A percentile compares a stretch with the other conserved stretches of the same genome.
Conservation (phyloP, 768 basidiomycete species). For the Infundibulicybe gibba region DNA sequence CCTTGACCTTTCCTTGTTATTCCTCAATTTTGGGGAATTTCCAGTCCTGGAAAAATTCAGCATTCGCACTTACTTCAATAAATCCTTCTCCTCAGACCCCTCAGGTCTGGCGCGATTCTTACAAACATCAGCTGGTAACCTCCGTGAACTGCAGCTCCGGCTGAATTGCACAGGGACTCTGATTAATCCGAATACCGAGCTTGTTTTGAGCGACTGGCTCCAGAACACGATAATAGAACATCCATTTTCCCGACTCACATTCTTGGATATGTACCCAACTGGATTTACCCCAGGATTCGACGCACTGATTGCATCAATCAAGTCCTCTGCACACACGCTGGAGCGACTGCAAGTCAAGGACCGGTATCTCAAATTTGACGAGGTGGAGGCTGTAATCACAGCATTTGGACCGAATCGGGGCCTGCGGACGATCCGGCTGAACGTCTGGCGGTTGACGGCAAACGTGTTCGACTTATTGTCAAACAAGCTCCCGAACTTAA, state of each 20-base stretch:
- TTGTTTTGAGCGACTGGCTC: constrained; percentile 31
- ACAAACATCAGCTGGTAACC: constrained; percentile 19
- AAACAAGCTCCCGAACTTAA: constrained; percentile 22
- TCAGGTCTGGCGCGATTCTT: constrained; percentile 31
- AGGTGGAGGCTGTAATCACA: constrained; percentile 21
- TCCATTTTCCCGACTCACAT: constrained; percentile 23
- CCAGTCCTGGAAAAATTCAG: constrained; percentile 27
- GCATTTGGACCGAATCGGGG: constrained; percentile 18
- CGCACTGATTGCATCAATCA: constrained; percentile 25
- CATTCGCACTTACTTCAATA: constrained; percentile 37
- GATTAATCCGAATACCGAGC: constrained; percentile 23
- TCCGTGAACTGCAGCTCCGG: constrained; percentile 32
- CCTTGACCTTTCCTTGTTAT: constrained; percentile 37
- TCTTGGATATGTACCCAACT: constrained; percentile 40
- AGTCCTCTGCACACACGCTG: constrained; percentile 27
- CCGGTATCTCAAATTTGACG: constrained; percentile 31
- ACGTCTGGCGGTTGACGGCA: constrained; percentile 26
- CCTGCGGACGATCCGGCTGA: constrained; percentile 27
- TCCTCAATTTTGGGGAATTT: constrained; percentile 26
- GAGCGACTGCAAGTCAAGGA: constrained; percentile 33
- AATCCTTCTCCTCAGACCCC: constrained; percentile 28
- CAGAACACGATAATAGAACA: constrained; percentile 16
- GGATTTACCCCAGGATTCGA: constrained; percentile 26
- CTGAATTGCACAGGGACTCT: constrained; percentile 32
- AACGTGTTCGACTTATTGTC: constrained; percentile 30